Conservation (phyloP, 495 filamentous ascomycete species). For the Rusavskia elegans region DNA sequence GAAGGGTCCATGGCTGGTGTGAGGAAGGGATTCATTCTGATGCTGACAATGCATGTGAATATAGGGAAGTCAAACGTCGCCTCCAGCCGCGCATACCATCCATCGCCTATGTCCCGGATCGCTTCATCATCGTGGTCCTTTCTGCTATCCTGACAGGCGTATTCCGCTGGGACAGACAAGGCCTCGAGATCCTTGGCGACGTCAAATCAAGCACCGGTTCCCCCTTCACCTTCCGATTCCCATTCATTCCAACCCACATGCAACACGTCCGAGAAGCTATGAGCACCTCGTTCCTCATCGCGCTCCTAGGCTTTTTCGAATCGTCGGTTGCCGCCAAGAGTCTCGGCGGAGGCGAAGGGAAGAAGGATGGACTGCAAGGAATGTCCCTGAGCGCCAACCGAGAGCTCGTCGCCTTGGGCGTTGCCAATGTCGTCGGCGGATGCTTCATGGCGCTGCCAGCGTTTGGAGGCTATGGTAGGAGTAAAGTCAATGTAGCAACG, state of each 20-base stretch:
- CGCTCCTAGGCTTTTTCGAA: constrained; percentile 94
- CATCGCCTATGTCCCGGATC: constrained; percentile 83
- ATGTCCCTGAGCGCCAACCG: constrained; percentile 80
- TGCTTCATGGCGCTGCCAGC: constrained; percentile 84
- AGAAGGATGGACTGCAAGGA: constrained; percentile 45
- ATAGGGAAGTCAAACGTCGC: constrained; percentile 62
- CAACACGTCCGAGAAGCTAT: constrained; percentile 72
- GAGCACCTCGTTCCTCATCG: constrained; percentile 85
- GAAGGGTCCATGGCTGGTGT: too few species aligned
- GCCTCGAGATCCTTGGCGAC: constrained; percentile 70
- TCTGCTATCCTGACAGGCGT: constrained; percentile 66
- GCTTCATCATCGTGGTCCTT: constrained; percentile 77
- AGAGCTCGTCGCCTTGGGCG: constrained; percentile 82
- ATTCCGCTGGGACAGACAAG: constrained; percentile 65
- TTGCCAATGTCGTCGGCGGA: constrained; percentile 78
- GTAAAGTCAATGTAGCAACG: constrained; percentile 84
- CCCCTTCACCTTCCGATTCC: constrained; percentile 68
- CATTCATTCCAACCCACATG: constrained; percentile 59
- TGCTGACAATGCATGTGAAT: constrained; percentile 6
- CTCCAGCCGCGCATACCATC: constrained; percentile 65
- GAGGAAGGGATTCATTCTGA: too few species aligned
- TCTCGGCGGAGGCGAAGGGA: constrained; percentile 43
- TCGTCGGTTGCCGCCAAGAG: constrained; percentile 95
- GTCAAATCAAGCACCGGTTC: constrained; percentile 49
- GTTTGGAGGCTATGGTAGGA: constrained; percentile 92